These are phyloP conservation scores for Pleurotus sapidus DNA, from an alignment of 768 basidiomycete genomes.

Conservation along the genomic window DNA sequence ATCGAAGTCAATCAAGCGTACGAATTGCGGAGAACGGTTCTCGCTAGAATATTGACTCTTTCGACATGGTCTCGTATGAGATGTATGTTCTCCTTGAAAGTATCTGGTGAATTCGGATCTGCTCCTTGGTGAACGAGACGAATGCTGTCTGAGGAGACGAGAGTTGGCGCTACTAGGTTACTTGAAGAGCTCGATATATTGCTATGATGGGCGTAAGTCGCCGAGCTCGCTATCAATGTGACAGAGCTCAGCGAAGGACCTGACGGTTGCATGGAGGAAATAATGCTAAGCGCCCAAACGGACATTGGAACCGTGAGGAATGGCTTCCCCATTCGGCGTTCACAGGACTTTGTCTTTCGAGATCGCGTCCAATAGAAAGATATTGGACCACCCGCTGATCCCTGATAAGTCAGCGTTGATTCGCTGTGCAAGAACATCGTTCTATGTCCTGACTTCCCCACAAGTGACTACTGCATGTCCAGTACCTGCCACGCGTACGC, in stretches of 20 bases:
- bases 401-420: no score
- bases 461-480: no score
- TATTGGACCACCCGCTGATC: no score
- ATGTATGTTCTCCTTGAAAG: conserved; percentile 59
- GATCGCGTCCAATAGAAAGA: no score
- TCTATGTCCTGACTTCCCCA: no score
- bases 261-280: background rate
- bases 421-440: no score
- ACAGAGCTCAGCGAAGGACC: background rate
- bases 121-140: conserved; percentile 25
- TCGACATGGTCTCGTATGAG: conserved; percentile 45
- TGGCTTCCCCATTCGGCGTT: no score
- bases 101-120: conserved; percentile 58
- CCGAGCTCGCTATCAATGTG: background rate
- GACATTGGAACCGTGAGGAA: no score
- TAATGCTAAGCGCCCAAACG: no score
- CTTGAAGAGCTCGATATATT: background rate
- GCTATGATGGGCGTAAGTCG: background rate
- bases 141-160: background rate
- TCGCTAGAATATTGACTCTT: conserved; percentile 45
- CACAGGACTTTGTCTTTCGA: no score
- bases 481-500: no score
- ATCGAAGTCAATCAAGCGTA: conserved; percentile 26
- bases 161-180: background rate
- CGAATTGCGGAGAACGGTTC: conserved; percentile 50